Evolutionary conservation across 2,329 filamentous ascomycete species (phyloP).

Genomic region (Teratosphaeria pseudoeucalypti): DNA sequence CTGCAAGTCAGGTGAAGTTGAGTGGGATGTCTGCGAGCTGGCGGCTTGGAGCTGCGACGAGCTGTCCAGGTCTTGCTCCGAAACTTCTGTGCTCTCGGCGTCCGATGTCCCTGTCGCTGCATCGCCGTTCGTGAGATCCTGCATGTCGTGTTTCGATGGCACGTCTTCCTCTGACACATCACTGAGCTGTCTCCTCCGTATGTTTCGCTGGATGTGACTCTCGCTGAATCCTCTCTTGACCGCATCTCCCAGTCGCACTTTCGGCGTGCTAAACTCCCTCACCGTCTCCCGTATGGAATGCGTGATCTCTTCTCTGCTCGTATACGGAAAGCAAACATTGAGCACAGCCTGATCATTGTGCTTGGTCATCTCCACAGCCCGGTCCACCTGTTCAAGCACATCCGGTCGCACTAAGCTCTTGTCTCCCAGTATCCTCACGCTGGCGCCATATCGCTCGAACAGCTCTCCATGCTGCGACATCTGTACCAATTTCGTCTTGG

Average conservation of each 20-base stretch:
- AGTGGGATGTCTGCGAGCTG: conserved; percentile 28
- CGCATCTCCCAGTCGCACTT: conserved; percentile 5
- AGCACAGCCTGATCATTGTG: conserved; percentile 68
- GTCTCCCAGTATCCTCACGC: conserved; percentile 76
- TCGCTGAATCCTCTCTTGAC: conserved; percentile 67
- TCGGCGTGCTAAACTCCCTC: conserved; percentile 63
- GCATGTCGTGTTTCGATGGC: background rate
- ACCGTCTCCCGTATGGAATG: conserved; percentile 81
- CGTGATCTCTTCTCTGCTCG: conserved; percentile 89
- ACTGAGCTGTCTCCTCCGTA: conserved; percentile 44
- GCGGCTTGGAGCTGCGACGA: conserved; percentile 26
- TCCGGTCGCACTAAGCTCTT: conserved; percentile 74
- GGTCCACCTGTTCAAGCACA: conserved; percentile 78
- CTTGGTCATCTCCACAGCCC: conserved; percentile 74
- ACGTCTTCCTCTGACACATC: conserved; percentile 27
- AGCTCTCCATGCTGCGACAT: conserved; percentile 87
- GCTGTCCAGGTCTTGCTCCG: conserved; percentile 17
- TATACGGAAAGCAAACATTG: conserved; percentile 98
- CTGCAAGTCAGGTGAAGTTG: conserved; percentile 30
- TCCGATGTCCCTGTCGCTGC: conserved; percentile 9
- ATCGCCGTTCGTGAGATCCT: conserved; percentile 3
- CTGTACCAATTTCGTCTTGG: conserved; percentile 87
- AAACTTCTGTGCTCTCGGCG: conserved; percentile 9
- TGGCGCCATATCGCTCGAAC: conserved; percentile 82
- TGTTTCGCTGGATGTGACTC: conserved; percentile 75